These are phyloP conservation scores for Penicillium janthinellum DNA, from an alignment of 2,329 filamentous ascomycete species.

Conservation along the genomic window DNA sequence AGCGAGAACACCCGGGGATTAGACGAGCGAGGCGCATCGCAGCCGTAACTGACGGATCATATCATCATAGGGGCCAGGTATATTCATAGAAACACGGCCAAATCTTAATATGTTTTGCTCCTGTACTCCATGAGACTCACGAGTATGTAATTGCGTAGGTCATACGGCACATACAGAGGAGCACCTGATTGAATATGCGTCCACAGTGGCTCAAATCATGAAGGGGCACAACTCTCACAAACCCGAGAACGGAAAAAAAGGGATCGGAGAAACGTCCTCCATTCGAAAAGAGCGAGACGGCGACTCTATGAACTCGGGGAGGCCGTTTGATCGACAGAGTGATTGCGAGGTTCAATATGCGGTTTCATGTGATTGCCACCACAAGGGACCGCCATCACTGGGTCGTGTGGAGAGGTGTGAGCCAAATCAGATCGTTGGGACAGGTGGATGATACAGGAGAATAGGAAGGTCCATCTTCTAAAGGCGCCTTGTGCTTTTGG, in stretches of 20 bases:
- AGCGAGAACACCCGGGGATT: background rate
- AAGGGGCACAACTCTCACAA: background rate
- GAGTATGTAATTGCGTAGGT: background rate
- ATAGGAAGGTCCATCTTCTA: background rate
- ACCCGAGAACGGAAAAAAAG: background rate
- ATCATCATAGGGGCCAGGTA: background rate
- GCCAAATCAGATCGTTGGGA: background rate
- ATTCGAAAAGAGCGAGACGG: background rate
- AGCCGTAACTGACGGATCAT: background rate
- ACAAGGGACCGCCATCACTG: background rate
- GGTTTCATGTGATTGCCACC: background rate
- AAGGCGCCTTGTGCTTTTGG: background rate
- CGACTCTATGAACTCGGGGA: background rate
- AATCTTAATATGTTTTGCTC: background rate
- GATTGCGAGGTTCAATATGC: background rate
- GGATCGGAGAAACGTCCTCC: background rate
- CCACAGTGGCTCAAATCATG: background rate
- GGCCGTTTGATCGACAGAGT: background rate
- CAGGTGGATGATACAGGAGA: background rate
- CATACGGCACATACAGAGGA: background rate
- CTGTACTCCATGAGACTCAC: too few relatives aligned
- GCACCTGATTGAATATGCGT: background rate
- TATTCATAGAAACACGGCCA: background rate
- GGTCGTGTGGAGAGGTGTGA: background rate
- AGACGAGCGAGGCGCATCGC: background rate